These are phyloP conservation scores for Populus alba DNA, from an alignment of 345 rosid species.

Conservation along the genomic window DNA sequence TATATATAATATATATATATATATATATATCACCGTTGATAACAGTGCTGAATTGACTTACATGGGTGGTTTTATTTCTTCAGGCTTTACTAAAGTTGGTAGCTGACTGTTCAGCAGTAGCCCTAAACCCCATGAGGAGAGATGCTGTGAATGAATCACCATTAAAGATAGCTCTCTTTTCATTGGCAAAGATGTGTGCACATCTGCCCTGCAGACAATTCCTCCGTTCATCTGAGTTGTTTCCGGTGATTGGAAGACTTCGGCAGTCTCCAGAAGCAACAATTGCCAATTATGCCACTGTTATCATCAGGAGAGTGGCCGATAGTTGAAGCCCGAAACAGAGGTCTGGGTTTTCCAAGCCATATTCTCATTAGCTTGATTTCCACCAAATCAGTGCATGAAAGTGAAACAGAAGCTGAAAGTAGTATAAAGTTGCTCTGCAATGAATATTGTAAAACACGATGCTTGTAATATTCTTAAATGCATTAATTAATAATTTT, in stretches of 20 bases:
- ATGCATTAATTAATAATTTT: too few relatives aligned
- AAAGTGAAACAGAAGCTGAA: too few relatives aligned
- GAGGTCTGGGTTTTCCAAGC: not conserved
- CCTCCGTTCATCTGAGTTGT: constrained; percentile 71
- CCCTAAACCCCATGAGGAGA: constrained; percentile 69
- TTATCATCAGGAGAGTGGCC: constrained; percentile 60
- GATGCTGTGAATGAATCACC: constrained; percentile 78
- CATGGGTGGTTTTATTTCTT: constrained; percentile 9
- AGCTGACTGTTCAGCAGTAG: constrained; percentile 61
- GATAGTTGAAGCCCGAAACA: constrained; percentile 32
- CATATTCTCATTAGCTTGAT: constrained; percentile 1
- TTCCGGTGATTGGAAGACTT: constrained; percentile 67
- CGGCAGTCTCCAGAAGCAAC: constrained; percentile 80
- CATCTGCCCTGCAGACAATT: constrained; percentile 71
- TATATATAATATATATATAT: too few relatives aligned
- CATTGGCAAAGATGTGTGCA: constrained; percentile 87
- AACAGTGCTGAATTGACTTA: too few relatives aligned
- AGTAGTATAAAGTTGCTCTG: too few relatives aligned
- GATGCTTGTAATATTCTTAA: too few relatives aligned
- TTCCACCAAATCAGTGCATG: not conserved
- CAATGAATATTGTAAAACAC: too few relatives aligned
- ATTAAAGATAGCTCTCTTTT: constrained; percentile 82
- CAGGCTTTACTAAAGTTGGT: constrained; percentile 82
- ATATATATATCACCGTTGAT: too few relatives aligned
- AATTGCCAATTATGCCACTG: constrained; percentile 79